Base-by-base conservation (phyloP, 2,329 filamentous ascomycete species). In the Colletotrichum orchidophilum region DNA sequence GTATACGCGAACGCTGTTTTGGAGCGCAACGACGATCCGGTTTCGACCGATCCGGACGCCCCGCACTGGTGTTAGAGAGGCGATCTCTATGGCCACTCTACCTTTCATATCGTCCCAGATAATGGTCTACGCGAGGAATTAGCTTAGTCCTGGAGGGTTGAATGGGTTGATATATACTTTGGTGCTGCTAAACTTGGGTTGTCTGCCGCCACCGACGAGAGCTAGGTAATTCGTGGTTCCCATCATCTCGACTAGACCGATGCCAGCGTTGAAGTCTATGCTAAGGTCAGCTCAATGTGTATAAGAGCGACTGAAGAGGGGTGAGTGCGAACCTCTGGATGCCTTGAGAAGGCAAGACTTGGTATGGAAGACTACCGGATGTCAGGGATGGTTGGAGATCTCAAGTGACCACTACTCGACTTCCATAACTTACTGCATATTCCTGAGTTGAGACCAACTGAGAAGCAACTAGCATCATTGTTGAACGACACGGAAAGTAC, bases 91-190 rank as follows among this genome's bases (percentile, higher is more conserved):
- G 8, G 92, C 90, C 9, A 86, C 82, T 74, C 92, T 93, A 73
- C 92, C 90, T 75, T 93, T 93, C 72, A 90, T 87, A 77, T 97
- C 94, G 80, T 99, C 95, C 95, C 95, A 98, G 76, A 98, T 93
- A 74, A 97, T 91, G 59, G 95, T 88, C 90, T 92, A 68, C 27
- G 75, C 67, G 9, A 15, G 15, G 24, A 60, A 27, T 33, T 58
- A 61, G 18, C 68, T 39, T 52, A 59, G 24, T 12, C 58, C 59
- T 71, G 31, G 27, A 15, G 13, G 27, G 31, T 1, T 8, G 9
- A 54, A 9, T 4, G 8, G 6, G 9, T 15, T 15, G 5, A 11
- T 13, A 63, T 76, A 9, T 76, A 91, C 94, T 86, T 97, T 97
- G 82, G 95, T 97, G 78, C 93, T 92, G 15, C 94, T 91, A 76